These are phyloP conservation scores for Starmerella potacharoeniae DNA, from an alignment of 805 yeast genomes.

Conservation along the genomic window DNA sequence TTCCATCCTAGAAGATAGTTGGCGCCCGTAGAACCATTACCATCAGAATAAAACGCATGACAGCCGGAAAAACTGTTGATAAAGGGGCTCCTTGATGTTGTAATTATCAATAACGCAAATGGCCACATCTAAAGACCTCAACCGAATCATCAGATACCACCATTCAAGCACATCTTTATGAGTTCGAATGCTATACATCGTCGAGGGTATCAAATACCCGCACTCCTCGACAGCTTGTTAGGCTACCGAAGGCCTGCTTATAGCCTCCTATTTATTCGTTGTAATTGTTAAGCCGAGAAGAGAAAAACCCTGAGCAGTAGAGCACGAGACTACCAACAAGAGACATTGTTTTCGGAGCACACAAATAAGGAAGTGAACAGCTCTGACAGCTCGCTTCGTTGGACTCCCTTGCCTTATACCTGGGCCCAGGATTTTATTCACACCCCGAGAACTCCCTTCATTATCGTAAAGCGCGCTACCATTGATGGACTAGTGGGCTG, in stretches of 20 bases:
- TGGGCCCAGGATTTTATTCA: slow-evolving; percentile 36
- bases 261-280: background rate
- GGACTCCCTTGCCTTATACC: slow-evolving; percentile 36
- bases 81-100: slow-evolving; percentile 38
- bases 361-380: slow-evolving; percentile 58
- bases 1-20: slow-evolving; percentile 38
- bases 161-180: slow-evolving; percentile 64
- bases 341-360: slow-evolving; percentile 48
- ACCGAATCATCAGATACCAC: slow-evolving; percentile 44
- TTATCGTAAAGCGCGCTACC: slow-evolving; percentile 24
- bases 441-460: slow-evolving; percentile 31
- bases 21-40: slow-evolving; percentile 44
- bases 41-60: slow-evolving; percentile 46
- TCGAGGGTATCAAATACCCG: slow-evolving; percentile 30
- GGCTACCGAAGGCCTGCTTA: slow-evolving; percentile 16
- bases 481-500: slow-evolving; percentile 43
- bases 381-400: slow-evolving; percentile 38
- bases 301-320: slow-evolving; percentile 44
- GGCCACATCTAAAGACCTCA: slow-evolving; percentile 36
- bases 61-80: slow-evolving; percentile 48
- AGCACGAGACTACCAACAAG: slow-evolving; percentile 48
- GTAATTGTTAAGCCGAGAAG: slow-evolving; percentile 25
- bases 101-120: slow-evolving; percentile 34
- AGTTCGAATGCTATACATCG: slow-evolving; percentile 30
- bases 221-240: slow-evolving; percentile 31